These are phyloP conservation scores for Ceratocystis cacaofunesta DNA, from an alignment of 2,329 filamentous ascomycete genomes.

Conservation along the genomic window DNA sequence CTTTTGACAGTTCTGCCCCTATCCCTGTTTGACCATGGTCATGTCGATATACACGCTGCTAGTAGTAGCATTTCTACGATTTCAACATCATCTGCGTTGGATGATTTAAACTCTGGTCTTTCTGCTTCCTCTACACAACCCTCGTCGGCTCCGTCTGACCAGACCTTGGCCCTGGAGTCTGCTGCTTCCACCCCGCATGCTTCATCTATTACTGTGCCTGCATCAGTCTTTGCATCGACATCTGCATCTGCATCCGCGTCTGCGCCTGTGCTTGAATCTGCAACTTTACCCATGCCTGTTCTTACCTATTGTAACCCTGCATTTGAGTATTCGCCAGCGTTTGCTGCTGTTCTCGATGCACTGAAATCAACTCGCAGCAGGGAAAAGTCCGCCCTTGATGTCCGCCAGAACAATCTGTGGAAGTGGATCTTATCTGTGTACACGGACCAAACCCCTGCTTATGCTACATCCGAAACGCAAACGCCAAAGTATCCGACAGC, in stretches of 20 bases:
- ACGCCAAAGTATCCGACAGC: neutral
- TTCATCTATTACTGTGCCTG: neutral
- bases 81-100: slow-evolving; percentile 5
- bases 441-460: neutral
- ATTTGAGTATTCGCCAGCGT: slow-evolving; percentile 22
- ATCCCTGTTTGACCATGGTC: slow-evolving; percentile 6
- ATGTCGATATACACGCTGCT: neutral
- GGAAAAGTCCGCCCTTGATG: slow-evolving; percentile 17
- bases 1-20: neutral
- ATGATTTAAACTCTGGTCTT: slow-evolving; percentile 14
- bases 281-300: neutral
- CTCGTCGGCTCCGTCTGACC: slow-evolving; percentile 3
- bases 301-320: slow-evolving; percentile 27
- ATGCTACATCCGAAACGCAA: neutral
- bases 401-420: slow-evolving; percentile 26
- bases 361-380: neutral
- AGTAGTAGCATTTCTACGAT: slow-evolving; percentile 6
- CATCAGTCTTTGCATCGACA: neutral
- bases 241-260: neutral
- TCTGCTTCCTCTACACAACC: slow-evolving; percentile 9
- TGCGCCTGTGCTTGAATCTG: neutral
- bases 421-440: slow-evolving; percentile 23
- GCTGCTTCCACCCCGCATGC: neutral
- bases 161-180: neutral
- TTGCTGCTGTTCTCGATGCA: slow-evolving; percentile 22